phyloP scores from a whole-genome alignment of 345 rosid species.

The Eucalyptus pumila region DNA sequence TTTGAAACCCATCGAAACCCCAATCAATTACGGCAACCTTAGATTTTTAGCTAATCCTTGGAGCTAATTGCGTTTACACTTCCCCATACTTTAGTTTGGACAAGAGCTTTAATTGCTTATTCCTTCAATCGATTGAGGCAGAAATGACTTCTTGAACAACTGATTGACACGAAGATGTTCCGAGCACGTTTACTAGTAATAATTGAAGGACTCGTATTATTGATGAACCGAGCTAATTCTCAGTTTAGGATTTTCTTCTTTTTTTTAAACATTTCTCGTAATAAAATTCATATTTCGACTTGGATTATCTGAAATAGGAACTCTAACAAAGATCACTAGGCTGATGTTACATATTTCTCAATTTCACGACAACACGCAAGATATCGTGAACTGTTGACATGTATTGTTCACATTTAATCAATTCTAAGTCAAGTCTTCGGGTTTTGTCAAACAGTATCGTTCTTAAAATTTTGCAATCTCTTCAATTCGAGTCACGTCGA shows the following conservation, averaged over 20 bases:
- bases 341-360: neutral
- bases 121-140: neutral
- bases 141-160: neutral
- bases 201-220: neutral
- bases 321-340: neutral
- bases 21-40: neutral
- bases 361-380: neutral
- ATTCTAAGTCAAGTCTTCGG: neutral
- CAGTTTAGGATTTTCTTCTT: neutral
- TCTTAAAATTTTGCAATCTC: neutral
- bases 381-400: neutral
- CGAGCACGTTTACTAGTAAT: neutral
- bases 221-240: neutral
- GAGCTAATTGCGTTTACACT: neutral
- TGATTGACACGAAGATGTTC: neutral
- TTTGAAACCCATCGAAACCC: neutral
- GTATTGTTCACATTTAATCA: neutral
- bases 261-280: neutral
- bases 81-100: neutral
- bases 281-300: neutral
- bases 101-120: neutral
- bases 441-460: neutral
- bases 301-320: neutral
- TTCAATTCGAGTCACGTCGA: neutral
- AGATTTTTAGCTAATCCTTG: neutral